phyloP scores from a whole-genome alignment of 2,329 filamentous ascomycete genomes.

The Aspergillus versicolor region DNA sequence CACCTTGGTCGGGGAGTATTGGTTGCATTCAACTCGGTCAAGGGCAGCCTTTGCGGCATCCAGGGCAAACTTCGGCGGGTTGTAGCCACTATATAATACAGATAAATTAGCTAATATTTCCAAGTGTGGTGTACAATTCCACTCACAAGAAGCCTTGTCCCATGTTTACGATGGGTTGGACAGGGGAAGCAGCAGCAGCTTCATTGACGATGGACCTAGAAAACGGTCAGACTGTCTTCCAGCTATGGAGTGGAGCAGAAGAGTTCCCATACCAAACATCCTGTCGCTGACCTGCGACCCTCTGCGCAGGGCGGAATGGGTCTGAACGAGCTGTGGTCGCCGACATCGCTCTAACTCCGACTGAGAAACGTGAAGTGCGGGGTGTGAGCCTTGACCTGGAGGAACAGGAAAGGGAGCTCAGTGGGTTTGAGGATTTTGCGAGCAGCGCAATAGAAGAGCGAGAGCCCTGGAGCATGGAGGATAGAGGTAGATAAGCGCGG shows the following conservation, averaged over 20 bases:
- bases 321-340: conserved; percentile 37
- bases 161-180: conserved; percentile 69
- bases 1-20: conserved; percentile 91
- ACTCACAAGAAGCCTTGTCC: conserved; percentile 61
- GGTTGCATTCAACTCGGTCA: conserved; percentile 92
- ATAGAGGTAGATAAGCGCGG: neutral
- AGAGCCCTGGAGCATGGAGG: conserved; percentile 12
- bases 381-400: conserved; percentile 13
- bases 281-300: conserved; percentile 51
- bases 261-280: conserved; percentile 48
- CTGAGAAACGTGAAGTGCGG: conserved; percentile 20
- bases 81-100: conserved; percentile 65
- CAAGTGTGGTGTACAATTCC: neutral
- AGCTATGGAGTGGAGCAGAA: neutral
- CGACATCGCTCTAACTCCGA: conserved; percentile 37
- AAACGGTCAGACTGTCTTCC: conserved; percentile 14
- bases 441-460: conserved; percentile 5
- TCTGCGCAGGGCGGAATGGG: conserved; percentile 47
- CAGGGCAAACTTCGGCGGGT: conserved; percentile 86
- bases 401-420: neutral
- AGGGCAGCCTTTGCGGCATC: conserved; percentile 88
- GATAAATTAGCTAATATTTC: neutral
- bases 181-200: conserved; percentile 61
- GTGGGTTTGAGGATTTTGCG: neutral
- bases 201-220: conserved; percentile 66